phyloP scores from a whole-genome alignment of 2,329 filamentous ascomycete species.

The Neofusicoccum ribis region DNA sequence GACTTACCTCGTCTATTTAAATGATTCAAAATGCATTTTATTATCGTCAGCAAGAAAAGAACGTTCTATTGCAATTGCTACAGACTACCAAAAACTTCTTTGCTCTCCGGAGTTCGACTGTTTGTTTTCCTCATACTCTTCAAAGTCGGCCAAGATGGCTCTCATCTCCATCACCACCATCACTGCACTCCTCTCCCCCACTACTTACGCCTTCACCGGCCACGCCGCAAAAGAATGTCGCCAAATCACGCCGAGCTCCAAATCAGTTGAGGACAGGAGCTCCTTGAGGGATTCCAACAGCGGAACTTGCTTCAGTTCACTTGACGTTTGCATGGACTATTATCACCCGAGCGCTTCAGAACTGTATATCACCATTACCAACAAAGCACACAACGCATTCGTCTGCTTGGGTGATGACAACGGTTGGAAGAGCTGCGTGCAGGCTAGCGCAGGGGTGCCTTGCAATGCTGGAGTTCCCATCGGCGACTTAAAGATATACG shows the following conservation, averaged over 20 bases:
- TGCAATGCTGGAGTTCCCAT: not conserved
- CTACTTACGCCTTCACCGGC: not conserved
- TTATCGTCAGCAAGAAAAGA: too few species aligned
- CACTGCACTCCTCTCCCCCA: not conserved
- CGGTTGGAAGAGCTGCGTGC: not conserved
- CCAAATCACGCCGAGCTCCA: not conserved
- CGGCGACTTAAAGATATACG: not conserved
- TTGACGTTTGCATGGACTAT: not conserved
- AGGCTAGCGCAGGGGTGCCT: not conserved
- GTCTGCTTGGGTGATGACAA: not conserved
- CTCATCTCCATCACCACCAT: not conserved
- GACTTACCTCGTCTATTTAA: too few species aligned
- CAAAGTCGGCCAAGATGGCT: not conserved
- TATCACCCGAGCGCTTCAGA: not conserved
- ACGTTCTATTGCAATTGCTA: too few species aligned
- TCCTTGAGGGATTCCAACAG: not conserved
- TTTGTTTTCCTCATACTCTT: not conserved
- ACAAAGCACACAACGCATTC: not conserved
- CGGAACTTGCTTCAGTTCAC: not conserved
- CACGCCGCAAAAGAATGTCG: not conserved
- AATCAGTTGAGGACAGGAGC: not conserved
- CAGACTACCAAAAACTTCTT: too few species aligned
- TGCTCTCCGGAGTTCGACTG: too few species aligned
- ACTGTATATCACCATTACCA: not conserved
- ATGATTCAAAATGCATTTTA: too few species aligned